These are phyloP conservation scores for Nemania serpens DNA, from an alignment of 2,329 filamentous ascomycete species.

Conservation along the genomic window DNA sequence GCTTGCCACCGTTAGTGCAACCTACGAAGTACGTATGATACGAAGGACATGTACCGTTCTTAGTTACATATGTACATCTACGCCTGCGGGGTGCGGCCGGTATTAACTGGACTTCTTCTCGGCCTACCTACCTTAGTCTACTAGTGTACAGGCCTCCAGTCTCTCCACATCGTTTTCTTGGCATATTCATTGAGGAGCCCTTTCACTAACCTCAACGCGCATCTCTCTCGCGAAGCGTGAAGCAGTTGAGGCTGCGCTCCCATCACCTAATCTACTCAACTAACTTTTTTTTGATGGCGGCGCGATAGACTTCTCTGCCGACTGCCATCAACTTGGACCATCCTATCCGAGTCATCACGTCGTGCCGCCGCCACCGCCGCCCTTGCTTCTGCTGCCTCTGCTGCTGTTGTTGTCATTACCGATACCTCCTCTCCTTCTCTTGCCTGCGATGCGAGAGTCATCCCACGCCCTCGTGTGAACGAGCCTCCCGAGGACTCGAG, in stretches of 20 bases:
- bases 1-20: no score
- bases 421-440: not conserved
- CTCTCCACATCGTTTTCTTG: conserved; percentile 19
- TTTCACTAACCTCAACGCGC: conserved; percentile 8
- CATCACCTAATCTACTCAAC: no score
- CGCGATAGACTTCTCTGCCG: not conserved
- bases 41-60: no score
- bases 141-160: not conserved
- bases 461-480: conserved; percentile 17
- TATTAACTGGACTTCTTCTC: no score
- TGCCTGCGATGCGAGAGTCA: conserved; percentile 23
- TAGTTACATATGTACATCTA: no score
- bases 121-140: no score
- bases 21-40: no score
- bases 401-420: not conserved
- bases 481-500: conserved; percentile 9
- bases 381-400: not conserved
- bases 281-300: conserved; percentile 1
- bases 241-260: not conserved
- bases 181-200: conserved; percentile 7
- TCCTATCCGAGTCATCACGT: not conserved
- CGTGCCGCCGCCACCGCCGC: not conserved
- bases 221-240: not conserved
- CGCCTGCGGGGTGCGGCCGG: no score
- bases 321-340: not conserved